These are phyloP conservation scores for Perkinsus chesapeaki DNA, from an alignment of 169 alveolate species.

Conservation along the genomic window DNA sequence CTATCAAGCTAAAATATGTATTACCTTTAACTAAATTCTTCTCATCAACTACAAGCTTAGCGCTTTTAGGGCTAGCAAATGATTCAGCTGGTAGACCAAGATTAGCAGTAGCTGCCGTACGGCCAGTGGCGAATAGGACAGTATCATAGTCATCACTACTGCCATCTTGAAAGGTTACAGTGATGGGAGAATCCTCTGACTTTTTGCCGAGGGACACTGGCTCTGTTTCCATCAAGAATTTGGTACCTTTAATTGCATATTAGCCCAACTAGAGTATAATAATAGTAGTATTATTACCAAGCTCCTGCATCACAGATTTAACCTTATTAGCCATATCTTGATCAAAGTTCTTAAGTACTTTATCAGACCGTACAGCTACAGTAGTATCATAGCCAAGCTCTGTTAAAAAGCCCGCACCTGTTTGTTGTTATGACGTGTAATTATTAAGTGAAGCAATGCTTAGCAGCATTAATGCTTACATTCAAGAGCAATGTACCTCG, in stretches of 20 bases:
- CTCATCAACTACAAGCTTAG: neutral
- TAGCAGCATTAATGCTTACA: slow-evolving; percentile 49
- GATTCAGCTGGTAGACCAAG: slow-evolving; percentile 41
- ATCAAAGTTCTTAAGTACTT: slow-evolving; percentile 33
- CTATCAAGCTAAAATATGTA: neutral
- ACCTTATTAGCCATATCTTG: neutral
- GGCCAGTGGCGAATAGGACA: slow-evolving; percentile 93
- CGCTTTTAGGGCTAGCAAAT: neutral
- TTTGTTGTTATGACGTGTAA: neutral
- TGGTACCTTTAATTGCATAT: slow-evolving; percentile 55
- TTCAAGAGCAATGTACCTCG: slow-evolving; percentile 93
- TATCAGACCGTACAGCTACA: slow-evolving; percentile 76
- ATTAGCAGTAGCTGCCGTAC: slow-evolving; percentile 76
- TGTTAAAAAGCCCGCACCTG: slow-evolving; percentile 85
- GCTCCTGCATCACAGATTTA: slow-evolving; percentile 61
- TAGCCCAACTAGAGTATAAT: slow-evolving; percentile 37
- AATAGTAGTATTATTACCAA: slow-evolving; percentile 54
- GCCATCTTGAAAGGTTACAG: slow-evolving; percentile 54
- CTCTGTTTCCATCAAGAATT: neutral
- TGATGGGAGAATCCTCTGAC: neutral
- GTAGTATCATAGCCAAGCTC: slow-evolving; percentile 81
- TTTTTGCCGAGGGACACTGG: neutral
- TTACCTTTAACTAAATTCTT: neutral
- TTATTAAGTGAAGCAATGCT: neutral
- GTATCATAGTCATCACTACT: slow-evolving; percentile 79